Conservation (phyloP, 257 asterid species). For the Datura wrightii region DNA sequence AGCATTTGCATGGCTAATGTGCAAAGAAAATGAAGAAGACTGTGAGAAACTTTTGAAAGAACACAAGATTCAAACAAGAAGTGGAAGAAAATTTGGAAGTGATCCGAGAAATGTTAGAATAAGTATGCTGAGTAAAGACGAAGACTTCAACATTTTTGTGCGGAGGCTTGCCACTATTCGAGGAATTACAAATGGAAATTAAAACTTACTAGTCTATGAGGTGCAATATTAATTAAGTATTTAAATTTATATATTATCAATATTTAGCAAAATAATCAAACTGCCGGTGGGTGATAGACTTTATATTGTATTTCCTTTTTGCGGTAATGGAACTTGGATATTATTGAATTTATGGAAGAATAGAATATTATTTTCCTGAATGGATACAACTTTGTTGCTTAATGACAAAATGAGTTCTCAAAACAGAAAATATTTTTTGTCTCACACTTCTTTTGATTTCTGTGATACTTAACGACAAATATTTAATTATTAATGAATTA, state of each 20-base stretch:
- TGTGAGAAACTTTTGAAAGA: slow-evolving; percentile 57
- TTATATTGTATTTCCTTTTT: neutral
- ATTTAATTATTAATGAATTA: too few species aligned
- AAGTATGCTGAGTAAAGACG: slow-evolving; percentile 56
- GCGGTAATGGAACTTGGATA: neutral
- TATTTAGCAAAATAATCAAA: neutral
- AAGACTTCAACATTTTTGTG: slow-evolving; percentile 62
- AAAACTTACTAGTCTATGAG: neutral
- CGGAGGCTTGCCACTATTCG: slow-evolving; percentile 51
- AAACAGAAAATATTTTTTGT: too few species aligned
- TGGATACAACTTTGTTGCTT: too few species aligned
- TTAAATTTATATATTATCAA: neutral
- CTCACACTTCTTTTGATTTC: too few species aligned
- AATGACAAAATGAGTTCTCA: too few species aligned
- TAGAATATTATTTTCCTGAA: neutral
- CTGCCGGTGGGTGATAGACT: neutral
- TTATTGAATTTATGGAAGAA: neutral
- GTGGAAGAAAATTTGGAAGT: slow-evolving; percentile 69
- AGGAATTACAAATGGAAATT: too few species aligned
- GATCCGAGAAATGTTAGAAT: slow-evolving; percentile 57
- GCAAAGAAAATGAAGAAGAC: slow-evolving; percentile 56
- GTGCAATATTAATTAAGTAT: neutral
- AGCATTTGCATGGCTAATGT: slow-evolving; percentile 92
- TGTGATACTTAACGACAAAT: too few species aligned
- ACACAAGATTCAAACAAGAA: slow-evolving; percentile 59